Conservation (phyloP, 2,329 filamentous ascomycete genomes). For the Aspergillus sp. region DNA sequence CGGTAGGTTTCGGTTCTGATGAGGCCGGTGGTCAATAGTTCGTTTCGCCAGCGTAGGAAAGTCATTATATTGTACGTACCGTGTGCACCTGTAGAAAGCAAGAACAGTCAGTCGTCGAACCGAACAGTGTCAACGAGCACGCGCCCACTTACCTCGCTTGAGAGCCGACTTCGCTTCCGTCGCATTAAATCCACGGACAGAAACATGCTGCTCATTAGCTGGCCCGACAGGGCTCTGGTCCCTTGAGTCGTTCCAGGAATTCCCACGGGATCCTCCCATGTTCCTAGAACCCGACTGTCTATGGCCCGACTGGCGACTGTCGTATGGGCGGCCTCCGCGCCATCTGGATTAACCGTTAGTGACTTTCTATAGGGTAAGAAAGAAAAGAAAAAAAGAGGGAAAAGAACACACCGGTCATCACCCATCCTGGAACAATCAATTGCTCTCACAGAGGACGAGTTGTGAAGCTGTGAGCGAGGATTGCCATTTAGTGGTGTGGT, state of each 20-base stretch:
- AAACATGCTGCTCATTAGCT: slow-evolving; percentile 33
- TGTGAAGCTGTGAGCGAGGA: slow-evolving; percentile 2
- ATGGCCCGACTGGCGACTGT: slow-evolving; percentile 32
- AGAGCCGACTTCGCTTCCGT: slow-evolving; percentile 36
- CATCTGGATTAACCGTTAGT: slow-evolving; percentile 23
- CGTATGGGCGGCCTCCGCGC: slow-evolving; percentile 32
- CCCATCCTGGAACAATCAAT: slow-evolving; percentile 22
- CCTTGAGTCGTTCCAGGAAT: slow-evolving; percentile 23
- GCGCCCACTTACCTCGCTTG: slow-evolving; percentile 29
- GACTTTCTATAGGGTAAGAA: slow-evolving; percentile 6
- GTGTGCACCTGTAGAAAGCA: slow-evolving; percentile 17
- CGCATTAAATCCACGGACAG: slow-evolving; percentile 40
- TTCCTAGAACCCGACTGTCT: slow-evolving; percentile 26
- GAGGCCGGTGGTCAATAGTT: slow-evolving; percentile 2
- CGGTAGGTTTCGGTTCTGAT: slow-evolving; percentile 26
- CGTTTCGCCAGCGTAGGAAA: neutral
- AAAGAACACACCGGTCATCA: slow-evolving; percentile 28
- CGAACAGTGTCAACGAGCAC: neutral
- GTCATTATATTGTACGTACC: slow-evolving; percentile 15
- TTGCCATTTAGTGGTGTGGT: slow-evolving; percentile 10
- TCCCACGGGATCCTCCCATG: slow-evolving; percentile 24
- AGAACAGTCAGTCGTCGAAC: slow-evolving; percentile 4
- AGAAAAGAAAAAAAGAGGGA: neutral
- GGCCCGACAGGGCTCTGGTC: slow-evolving; percentile 14
- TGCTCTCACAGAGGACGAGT: neutral